Base-by-base conservation (phyloP, 176 grass and related monocot species). In the Hsuehochloa calcarea region DNA sequence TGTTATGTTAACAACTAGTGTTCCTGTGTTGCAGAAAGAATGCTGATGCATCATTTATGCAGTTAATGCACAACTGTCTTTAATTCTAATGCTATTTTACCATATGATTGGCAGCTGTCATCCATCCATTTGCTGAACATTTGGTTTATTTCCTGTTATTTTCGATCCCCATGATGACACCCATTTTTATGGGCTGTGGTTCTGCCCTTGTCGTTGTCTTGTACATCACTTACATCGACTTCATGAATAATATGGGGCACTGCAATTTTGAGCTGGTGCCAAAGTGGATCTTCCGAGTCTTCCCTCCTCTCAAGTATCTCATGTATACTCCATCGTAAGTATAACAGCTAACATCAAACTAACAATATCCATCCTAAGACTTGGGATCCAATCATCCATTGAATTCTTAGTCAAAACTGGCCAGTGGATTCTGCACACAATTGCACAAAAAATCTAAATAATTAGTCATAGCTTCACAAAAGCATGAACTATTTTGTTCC, bases 281-380 rank as follows among this genome's bases (percentile, higher is more conserved):
- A 16, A 93, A 88, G 50, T 90, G 82, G 90, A 71, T 95, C 5
- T 97, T 97, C 68, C 60, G 68, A 49, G 85, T 26, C 64, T 97
- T 97, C 66, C 95, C 95, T 11, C 90, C 87, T 85, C 92, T 95
- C 60, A 97, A 97, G 85, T 95, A 95, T 74, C 91, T 97, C 65
- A 93, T 97, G 91, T 97, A 97, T 56, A 97, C 95, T 22, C 95
- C 95, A 81, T 97, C 92, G 95, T 97, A 93, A 95, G 95, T 91
- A 77, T 80, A 64, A 43, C 54, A 63, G 43, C 60, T 63, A 77
- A 65, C 19, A 81, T 31, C 25, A 75, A 85, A 22, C 34, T 89
- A 34, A 85, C 72, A 55, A 70, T 70, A n/a, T n/a, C n/a, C n/a
- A n/a, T n/a, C n/a, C n/a, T n/a, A 17, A 51, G 65, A 78, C 47